Conservation (phyloP, 1,284 basidiomycete genomes). For the Heliocybe sulcata region DNA sequence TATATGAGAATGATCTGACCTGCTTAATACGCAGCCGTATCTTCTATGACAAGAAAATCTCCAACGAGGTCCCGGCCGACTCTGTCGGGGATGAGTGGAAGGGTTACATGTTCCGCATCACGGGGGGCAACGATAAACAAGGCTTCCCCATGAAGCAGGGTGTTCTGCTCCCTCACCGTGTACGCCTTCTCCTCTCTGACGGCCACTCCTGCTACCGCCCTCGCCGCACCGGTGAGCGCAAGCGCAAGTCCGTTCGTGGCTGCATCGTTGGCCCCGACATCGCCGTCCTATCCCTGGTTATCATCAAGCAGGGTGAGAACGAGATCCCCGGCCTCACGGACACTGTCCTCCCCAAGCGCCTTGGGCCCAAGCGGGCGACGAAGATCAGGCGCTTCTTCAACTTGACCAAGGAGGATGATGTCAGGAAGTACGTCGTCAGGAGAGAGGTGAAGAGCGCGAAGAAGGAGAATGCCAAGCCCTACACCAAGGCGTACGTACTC, state of each 20-base stretch:
- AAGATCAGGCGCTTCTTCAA: slow-evolving; percentile 99
- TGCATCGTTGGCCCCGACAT: slow-evolving; percentile 98
- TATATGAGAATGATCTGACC: slow-evolving; percentile 7
- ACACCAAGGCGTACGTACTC: slow-evolving; percentile 91
- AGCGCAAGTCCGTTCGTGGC: slow-evolving; percentile 97
- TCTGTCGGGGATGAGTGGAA: slow-evolving; percentile 94
- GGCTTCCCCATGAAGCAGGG: slow-evolving; percentile 99
- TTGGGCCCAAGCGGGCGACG: slow-evolving; percentile 92
- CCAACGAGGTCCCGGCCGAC: slow-evolving; percentile 92
- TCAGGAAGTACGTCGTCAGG: slow-evolving; percentile 94
- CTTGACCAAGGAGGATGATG: slow-evolving; percentile 96
- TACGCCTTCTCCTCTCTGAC: slow-evolving; percentile 88
- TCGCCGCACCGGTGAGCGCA: slow-evolving; percentile 93
- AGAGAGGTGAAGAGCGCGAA: slow-evolving; percentile 86
- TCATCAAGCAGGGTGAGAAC: slow-evolving; percentile 95
- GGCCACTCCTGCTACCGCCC: slow-evolving; percentile 97
- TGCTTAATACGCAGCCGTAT: slow-evolving; percentile 51
- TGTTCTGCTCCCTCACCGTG: slow-evolving; percentile 93
- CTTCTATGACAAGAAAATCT: slow-evolving; percentile 96
- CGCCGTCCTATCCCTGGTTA: slow-evolving; percentile 88
- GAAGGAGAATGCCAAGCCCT: slow-evolving; percentile 92
- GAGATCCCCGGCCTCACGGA: slow-evolving; percentile 95
- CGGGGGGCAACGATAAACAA: slow-evolving; percentile 95
- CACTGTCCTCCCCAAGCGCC: slow-evolving; percentile 88
- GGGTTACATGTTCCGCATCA: slow-evolving; percentile 96